These are phyloP conservation scores for Calocybe cyanea DNA, from an alignment of 768 basidiomycete species.

Conservation along the genomic window DNA sequence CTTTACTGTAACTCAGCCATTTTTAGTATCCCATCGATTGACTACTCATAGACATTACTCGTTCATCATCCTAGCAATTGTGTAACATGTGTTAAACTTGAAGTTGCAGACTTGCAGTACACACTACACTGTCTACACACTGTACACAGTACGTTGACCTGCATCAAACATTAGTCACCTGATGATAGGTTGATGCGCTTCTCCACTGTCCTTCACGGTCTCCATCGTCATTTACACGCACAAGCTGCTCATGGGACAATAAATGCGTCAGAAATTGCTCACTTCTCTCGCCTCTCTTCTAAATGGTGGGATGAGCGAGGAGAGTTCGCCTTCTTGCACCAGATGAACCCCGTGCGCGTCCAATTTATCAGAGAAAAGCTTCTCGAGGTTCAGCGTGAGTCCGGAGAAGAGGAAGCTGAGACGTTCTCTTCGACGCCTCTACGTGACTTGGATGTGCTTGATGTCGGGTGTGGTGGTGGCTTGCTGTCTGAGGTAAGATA, in stretches of 20 bases:
- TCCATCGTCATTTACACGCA: slow-evolving; percentile 13
- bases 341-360: slow-evolving; percentile 91
- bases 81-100: too few species aligned
- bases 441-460: slow-evolving; percentile 68
- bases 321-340: slow-evolving; percentile 84
- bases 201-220: slow-evolving; percentile 11
- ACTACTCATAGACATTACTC: too few species aligned
- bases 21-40: too few species aligned
- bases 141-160: too few species aligned
- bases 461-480: slow-evolving; percentile 96
- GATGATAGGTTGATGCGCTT: slow-evolving; percentile 13
- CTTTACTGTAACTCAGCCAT: too few species aligned
- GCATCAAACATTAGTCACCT: not conserved
- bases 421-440: slow-evolving; percentile 38
- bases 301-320: slow-evolving; percentile 92
- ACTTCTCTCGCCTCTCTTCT: slow-evolving; percentile 77
- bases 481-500: slow-evolving; percentile 79
- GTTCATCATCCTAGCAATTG: too few species aligned
- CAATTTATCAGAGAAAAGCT: slow-evolving; percentile 80
- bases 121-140: too few species aligned
- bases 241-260: slow-evolving; percentile 32
- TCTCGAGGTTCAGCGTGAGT: slow-evolving; percentile 55
- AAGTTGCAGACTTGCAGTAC: too few species aligned
- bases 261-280: slow-evolving; percentile 72
- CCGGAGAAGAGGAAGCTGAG: slow-evolving; percentile 37